Evolutionary conservation across 1,284 basidiomycete species (phyloP), one percentile per base, ranked within the genome.

Genomic region (Lentinula novae-zelandiae): DNA sequence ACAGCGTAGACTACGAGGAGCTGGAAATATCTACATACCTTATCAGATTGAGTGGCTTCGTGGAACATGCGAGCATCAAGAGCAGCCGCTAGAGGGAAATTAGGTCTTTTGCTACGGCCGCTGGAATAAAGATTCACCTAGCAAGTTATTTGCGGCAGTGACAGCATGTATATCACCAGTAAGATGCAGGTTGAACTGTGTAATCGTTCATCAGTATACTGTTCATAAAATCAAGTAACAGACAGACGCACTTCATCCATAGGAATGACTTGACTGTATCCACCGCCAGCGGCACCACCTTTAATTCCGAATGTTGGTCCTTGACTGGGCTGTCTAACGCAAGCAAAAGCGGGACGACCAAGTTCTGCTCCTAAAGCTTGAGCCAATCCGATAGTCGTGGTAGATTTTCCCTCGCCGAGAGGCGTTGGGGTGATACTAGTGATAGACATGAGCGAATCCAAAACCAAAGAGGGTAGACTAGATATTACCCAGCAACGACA

Each of bases 301-400:
- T 99, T 99, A 82, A 99, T 98, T 72, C 97, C 96, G 71, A 99
- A 99, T 0, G 96, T 99, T 34, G 96, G 96, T 15, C 97, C 96
- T 75, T 99, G 96, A 75, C 94, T 96, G 1, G 96, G 96, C 73
- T 99, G 97, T 63, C 96, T 91, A n/a, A 99, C 96, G 75, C 95
- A 98, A 57, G 97, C 97, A 75, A 98, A 99, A 9, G 95, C 85
- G 15, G 93, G 89, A 66, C 96, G 94, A 64, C 89, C 87, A 40
- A 99, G 85, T 72, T 98, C 95, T 53, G 96, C 96, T 62, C 95
- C 95, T 64, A 99, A 85, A 33, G 96, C 96, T 75, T 99, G 96
- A 5, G 95, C 95, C 60, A 99, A 83, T 72, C 96, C 96, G 67
- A 99, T 96, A 15, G 97, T 98, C 1, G 97, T 99, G 12, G 96